These are phyloP conservation scores for Oropetium thomaeum DNA, from an alignment of 176 grass and related monocot species.

Conservation along the genomic window DNA sequence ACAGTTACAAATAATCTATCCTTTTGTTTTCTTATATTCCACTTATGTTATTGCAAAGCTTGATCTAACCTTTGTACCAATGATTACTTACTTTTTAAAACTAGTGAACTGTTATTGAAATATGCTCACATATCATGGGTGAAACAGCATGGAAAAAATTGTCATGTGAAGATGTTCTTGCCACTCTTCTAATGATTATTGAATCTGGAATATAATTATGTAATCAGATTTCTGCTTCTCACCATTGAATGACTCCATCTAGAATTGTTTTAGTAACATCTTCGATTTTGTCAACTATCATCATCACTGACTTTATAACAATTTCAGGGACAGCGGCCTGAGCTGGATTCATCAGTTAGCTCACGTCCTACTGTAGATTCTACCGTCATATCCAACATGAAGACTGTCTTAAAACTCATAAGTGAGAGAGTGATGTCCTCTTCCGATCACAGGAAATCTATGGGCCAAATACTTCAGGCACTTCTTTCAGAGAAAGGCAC, in stretches of 20 bases:
- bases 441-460: conserved; percentile 72
- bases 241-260: background rate
- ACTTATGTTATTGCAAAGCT: background rate
- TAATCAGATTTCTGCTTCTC: background rate
- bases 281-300: background rate
- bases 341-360: conserved; percentile 78
- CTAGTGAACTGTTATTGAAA: background rate
- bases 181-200: background rate
- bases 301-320: conserved; percentile 19
- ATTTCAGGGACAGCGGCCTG: conserved; percentile 81
- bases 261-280: conserved; percentile 4
- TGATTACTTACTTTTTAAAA: conserved; percentile 7
- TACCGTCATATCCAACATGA: conserved; percentile 81
- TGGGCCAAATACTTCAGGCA: conserved; percentile 74
- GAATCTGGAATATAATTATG: background rate
- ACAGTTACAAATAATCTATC: background rate
- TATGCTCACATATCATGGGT: background rate
- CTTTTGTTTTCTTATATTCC: background rate
- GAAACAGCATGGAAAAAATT: background rate
- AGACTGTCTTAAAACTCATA: conserved; percentile 75
- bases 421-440: conserved; percentile 89
- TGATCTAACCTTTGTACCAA: background rate
- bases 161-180: background rate
- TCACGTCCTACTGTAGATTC: conserved; percentile 64
- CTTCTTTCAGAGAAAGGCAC: conserved; percentile 88